A percentile compares a stretch with the other conserved stretches of the same genome.
Conservation (phyloP, 2,329 filamentous ascomycete species). For the Juglanconis oblonga region DNA sequence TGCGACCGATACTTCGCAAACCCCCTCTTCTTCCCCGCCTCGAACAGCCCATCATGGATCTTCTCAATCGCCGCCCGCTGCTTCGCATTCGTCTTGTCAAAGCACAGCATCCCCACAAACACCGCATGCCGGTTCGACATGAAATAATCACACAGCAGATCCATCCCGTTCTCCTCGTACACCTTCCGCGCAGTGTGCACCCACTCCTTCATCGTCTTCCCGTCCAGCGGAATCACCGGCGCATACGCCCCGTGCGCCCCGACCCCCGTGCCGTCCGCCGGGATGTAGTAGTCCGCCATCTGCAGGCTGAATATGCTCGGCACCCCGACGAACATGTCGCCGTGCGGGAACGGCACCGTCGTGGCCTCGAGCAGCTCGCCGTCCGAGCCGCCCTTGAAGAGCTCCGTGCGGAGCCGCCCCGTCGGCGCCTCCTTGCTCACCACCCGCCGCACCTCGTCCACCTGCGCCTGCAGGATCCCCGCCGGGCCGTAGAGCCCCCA, state of each 20-base stretch:
- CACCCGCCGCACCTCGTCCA: constrained; percentile 36
- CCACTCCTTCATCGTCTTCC: constrained; percentile 39
- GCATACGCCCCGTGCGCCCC: constrained; percentile 36
- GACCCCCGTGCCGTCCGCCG: constrained; percentile 26
- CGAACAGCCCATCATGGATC: constrained; percentile 32
- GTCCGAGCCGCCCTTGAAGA: constrained; percentile 34
- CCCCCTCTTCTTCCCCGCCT: constrained; percentile 32
- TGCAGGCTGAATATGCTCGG: constrained; percentile 35
- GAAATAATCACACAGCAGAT: constrained; percentile 46
- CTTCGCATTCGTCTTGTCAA: constrained; percentile 39
- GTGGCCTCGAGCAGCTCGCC: constrained; percentile 37
- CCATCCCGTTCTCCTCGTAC: constrained; percentile 40
- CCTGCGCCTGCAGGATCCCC: constrained; percentile 41
- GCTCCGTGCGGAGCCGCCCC: constrained; percentile 33
- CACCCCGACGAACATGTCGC: constrained; percentile 33
- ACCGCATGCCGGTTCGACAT: constrained; percentile 45
- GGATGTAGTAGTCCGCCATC: constrained; percentile 34
- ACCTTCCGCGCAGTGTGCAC: constrained; percentile 36
- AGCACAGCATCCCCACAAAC: constrained; percentile 46
- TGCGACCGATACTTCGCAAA: constrained; percentile 38
- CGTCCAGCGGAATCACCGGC: constrained; percentile 34
- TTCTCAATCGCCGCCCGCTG: constrained; percentile 34
- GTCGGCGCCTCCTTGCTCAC: constrained; percentile 33
- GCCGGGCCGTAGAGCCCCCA: constrained; percentile 43
- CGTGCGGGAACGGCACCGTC: constrained; percentile 30